Evolutionary conservation across 192 early-diverging fungal species (phyloP).

Genomic region (Coemansia erecta): DNA sequence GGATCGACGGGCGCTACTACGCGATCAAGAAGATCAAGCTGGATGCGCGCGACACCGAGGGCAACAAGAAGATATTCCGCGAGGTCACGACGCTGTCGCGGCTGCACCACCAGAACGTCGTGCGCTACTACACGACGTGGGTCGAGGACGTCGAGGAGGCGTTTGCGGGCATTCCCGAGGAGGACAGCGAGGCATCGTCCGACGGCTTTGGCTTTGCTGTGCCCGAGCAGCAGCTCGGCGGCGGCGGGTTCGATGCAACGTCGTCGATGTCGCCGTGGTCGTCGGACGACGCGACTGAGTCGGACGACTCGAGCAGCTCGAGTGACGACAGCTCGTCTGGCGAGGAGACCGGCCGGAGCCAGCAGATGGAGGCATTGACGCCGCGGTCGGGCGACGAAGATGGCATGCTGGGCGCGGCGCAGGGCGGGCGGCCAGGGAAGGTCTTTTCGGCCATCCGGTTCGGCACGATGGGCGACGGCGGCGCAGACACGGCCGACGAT

Average conservation of each 20-base stretch:
- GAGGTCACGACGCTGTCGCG: slow-evolving; percentile 90
- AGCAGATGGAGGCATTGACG: background rate
- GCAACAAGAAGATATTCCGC: slow-evolving; percentile 78
- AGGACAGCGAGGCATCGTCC: slow-evolving; percentile 32
- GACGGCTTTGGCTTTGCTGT: background rate
- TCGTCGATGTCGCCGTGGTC: slow-evolving; percentile 33
- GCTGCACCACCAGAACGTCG: slow-evolving; percentile 86
- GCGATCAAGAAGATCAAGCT: slow-evolving; percentile 91
- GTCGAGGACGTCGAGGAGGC: slow-evolving; percentile 66
- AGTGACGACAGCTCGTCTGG: background rate
- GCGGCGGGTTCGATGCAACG: background rate
- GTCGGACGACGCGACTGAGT: slow-evolving; percentile 24
- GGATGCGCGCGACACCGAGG: slow-evolving; percentile 74
- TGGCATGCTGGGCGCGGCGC: background rate
- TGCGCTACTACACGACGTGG: slow-evolving; percentile 88
- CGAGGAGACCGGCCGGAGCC: background rate
- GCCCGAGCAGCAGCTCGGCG: slow-evolving; percentile 2
- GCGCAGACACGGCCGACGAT: background rate
- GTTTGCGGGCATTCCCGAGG: slow-evolving; percentile 49
- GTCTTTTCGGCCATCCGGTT: slow-evolving; percentile 51
- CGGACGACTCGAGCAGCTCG: background rate
- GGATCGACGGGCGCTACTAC: slow-evolving; percentile 76
- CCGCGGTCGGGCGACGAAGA: slow-evolving; percentile 4
- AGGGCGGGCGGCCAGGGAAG: slow-evolving; percentile 13
- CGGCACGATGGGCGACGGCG: slow-evolving; percentile 32